phyloP scores from a whole-genome alignment of 768 basidiomycete genomes.

The Suillus occidentalis region DNA sequence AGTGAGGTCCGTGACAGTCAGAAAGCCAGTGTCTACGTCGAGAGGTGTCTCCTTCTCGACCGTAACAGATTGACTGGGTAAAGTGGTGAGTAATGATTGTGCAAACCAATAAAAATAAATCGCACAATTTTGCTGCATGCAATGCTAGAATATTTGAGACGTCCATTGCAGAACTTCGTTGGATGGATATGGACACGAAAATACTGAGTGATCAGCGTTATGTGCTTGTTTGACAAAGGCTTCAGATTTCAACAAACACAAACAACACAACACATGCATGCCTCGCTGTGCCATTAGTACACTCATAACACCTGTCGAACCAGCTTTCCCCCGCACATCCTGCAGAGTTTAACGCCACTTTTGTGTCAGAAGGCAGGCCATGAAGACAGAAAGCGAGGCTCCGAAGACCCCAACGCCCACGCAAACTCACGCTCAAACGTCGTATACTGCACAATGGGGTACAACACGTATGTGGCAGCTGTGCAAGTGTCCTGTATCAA shows the following conservation, averaged over 20 bases:
- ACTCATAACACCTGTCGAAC: not conserved
- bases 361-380: constrained; percentile 14
- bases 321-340: not conserved
- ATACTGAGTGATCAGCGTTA: not conserved
- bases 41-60: constrained; percentile 82
- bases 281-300: not conserved
- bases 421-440: constrained; percentile 29
- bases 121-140: constrained; percentile 72
- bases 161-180: constrained; percentile 54
- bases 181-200: constrained; percentile 1
- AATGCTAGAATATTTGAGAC: constrained; percentile 77
- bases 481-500: constrained; percentile 2
- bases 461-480: constrained; percentile 34
- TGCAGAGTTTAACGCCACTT: not conserved
- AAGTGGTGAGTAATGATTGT: constrained; percentile 1
- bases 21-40: constrained; percentile 77
- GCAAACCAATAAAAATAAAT: not conserved
- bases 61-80: constrained; percentile 56
- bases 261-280: constrained; percentile 13
- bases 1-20: constrained; percentile 87
- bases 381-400: constrained; percentile 46
- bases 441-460: constrained; percentile 41
- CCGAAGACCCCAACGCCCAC: constrained; percentile 34
- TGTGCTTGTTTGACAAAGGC: constrained; percentile 14
- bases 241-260: constrained; percentile 23